A percentile compares a stretch with the other conserved stretches of the same genome.
These are phyloP conservation scores for Physcia stellaris DNA, from an alignment of 495 filamentous ascomycete species.

Conservation along the genomic window DNA sequence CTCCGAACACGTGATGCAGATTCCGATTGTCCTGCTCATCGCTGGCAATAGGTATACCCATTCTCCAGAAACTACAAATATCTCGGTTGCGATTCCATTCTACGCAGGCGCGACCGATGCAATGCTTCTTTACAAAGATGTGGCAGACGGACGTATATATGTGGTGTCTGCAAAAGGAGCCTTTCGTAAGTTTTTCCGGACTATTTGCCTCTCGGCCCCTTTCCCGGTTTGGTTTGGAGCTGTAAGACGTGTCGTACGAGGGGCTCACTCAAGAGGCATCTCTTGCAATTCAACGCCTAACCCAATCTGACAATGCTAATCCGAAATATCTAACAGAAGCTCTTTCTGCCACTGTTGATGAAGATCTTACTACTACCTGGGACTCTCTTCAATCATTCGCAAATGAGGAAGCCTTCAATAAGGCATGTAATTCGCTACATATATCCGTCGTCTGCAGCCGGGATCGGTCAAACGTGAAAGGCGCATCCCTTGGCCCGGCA, in stretches of 20 bases:
- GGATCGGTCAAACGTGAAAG: neutral
- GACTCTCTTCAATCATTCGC: conserved; percentile 15
- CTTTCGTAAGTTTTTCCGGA: conserved; percentile 11
- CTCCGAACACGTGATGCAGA: conserved; percentile 11
- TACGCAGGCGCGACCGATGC: conserved; percentile 22
- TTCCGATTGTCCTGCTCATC: conserved; percentile 19
- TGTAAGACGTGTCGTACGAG: too few relatives aligned
- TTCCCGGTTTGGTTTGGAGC: too few relatives aligned
- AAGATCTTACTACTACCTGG: conserved; percentile 7
- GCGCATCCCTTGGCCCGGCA: conserved; percentile 5
- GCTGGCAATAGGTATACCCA: conserved; percentile 1
- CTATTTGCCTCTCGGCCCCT: too few relatives aligned
- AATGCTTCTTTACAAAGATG: conserved; percentile 22
- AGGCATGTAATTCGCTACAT: conserved; percentile 11
- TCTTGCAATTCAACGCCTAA: too few relatives aligned
- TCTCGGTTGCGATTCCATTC: conserved; percentile 26
- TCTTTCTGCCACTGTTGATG: neutral
- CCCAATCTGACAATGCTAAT: neutral
- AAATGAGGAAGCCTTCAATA: conserved; percentile 14
- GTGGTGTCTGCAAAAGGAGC: conserved; percentile 25
- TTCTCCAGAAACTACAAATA: conserved; percentile 17
- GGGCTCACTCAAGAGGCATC: conserved; percentile 10
- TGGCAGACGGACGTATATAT: conserved; percentile 12
- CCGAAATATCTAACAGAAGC: neutral
- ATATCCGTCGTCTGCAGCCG: conserved; percentile 7